These are phyloP conservation scores for Hypoxylon lenormandii DNA, from an alignment of 495 filamentous ascomycete genomes.

Conservation along the genomic window DNA sequence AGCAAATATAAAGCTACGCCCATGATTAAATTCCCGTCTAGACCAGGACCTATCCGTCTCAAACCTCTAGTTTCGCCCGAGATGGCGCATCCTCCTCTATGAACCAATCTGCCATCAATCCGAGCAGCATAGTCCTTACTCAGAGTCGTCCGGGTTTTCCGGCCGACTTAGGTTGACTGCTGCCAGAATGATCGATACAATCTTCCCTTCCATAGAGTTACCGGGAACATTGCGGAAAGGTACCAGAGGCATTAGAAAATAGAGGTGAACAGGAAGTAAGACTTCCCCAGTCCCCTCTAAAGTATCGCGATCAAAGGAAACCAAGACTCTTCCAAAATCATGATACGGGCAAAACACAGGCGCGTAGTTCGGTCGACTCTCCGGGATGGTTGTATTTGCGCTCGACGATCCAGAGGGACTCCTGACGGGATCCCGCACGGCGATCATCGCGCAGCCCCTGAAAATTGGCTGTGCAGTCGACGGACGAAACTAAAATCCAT, in stretches of 20 bases:
- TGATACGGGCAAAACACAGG: neutral
- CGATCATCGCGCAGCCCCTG: neutral
- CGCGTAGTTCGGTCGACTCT: neutral
- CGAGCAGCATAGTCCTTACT: neutral
- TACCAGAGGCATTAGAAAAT: neutral
- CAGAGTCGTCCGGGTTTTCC: neutral
- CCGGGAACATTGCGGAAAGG: neutral
- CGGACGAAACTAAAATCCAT: constrained; percentile 3
- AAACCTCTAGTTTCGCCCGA: neutral
- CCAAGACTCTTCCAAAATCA: neutral
- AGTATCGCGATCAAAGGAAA: neutral
- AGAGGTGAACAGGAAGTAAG: neutral
- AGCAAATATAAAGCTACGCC: constrained; percentile 25
- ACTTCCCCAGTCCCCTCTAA: neutral
- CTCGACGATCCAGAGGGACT: neutral
- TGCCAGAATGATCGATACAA: neutral
- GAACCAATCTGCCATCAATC: constrained; percentile 6
- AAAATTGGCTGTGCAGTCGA: neutral
- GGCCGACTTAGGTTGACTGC: neutral
- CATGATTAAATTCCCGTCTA: no score
- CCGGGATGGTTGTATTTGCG: neutral
- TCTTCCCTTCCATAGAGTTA: neutral
- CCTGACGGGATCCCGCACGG: neutral
- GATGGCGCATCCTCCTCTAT: neutral
- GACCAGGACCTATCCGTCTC: no score